Conservation (phyloP, 1,284 basidiomycete species). For the Sphagnurus paluster region DNA sequence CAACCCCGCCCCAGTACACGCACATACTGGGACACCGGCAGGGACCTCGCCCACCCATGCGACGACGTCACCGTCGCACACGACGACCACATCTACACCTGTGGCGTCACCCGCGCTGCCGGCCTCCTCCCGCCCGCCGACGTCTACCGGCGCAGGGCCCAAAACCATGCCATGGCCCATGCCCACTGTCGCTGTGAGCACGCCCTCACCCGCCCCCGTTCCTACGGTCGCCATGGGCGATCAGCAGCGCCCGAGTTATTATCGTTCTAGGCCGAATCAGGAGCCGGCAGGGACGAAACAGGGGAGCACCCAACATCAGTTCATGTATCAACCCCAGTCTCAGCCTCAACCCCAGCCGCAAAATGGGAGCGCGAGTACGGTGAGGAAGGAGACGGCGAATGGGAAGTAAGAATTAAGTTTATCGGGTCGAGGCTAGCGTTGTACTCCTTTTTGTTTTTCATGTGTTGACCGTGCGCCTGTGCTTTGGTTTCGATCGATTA, state of each 20-base stretch:
- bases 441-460: no score
- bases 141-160: slow-evolving; percentile 6
- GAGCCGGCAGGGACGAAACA: slow-evolving; percentile 8
- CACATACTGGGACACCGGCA: no score
- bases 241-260: slow-evolving; percentile 40
- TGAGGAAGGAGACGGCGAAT: slow-evolving; percentile 33
- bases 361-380: slow-evolving; percentile 28
- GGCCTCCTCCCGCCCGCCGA: slow-evolving; percentile 32
- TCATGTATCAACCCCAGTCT: slow-evolving; percentile 37
- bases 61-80: no score
- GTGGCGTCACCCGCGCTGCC: slow-evolving; percentile 40
- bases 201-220: slow-evolving; percentile 30
- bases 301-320: slow-evolving; percentile 24
- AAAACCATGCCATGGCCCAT: slow-evolving; percentile 42
- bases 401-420: slow-evolving; percentile 34
- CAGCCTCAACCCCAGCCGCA: no score
- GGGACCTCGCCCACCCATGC: no score
- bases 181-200: slow-evolving; percentile 42
- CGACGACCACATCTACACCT: slow-evolving; percentile 26
- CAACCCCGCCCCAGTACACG: no score
- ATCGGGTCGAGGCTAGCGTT: no score
- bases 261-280: slow-evolving; percentile 37
- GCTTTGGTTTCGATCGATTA: no score
- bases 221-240: slow-evolving; percentile 18
- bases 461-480: no score